Evolutionary conservation across 768 basidiomycete genomes (phyloP).

Genomic region (Boletus insuetus): DNA sequence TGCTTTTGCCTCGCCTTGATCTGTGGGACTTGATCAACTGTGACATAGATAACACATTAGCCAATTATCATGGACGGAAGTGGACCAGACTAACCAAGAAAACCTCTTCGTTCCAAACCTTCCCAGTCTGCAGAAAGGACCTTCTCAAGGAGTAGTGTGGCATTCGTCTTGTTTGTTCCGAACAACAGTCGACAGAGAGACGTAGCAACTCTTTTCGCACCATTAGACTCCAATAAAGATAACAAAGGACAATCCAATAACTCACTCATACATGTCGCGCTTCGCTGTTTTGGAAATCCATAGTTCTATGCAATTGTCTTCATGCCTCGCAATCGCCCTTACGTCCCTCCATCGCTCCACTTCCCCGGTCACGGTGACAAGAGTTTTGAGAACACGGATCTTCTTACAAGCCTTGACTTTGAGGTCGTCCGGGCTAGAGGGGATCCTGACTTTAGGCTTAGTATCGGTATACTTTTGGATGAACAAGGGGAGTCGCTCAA

Average conservation of each 20-base stretch:
- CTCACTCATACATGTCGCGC: slow-evolving; percentile 87
- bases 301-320: slow-evolving; percentile 48
- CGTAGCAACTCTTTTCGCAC: slow-evolving; percentile 57
- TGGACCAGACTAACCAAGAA: slow-evolving; percentile 54
- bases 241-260: slow-evolving; percentile 11
- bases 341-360: slow-evolving; percentile 53
- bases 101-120: slow-evolving; percentile 73
- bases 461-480: slow-evolving; percentile 77
- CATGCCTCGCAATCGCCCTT: slow-evolving; percentile 46
- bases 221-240: background rate
- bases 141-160: slow-evolving; percentile 82
- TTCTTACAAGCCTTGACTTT: slow-evolving; percentile 63
- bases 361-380: slow-evolving; percentile 37
- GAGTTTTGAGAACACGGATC: background rate
- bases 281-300: slow-evolving; percentile 68
- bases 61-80: background rate
- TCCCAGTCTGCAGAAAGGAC: slow-evolving; percentile 84
- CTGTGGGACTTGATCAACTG: slow-evolving; percentile 82
- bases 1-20: background rate
- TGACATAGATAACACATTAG: background rate
- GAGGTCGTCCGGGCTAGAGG: slow-evolving; percentile 56
- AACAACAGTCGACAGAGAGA: slow-evolving; percentile 79
- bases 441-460: slow-evolving; percentile 48
- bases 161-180: slow-evolving; percentile 74
- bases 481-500: slow-evolving; percentile 84